Base-by-base conservation (phyloP, 495 filamentous ascomycete genomes). In the Penicillium egyptiacum region DNA sequence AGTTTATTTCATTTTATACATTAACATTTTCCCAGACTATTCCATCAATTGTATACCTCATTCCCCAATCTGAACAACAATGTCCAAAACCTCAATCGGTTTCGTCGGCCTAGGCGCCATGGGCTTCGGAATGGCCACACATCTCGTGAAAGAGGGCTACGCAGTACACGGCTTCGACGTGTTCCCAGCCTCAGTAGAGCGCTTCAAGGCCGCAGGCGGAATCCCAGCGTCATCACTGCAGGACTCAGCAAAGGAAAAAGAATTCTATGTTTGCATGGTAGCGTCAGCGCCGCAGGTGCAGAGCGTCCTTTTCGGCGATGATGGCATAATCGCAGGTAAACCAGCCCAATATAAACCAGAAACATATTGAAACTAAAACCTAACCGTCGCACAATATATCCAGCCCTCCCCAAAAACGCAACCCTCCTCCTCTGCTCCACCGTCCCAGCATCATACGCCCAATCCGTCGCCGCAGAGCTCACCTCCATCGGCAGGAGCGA, bases 101-200 rank as follows among this genome's bases (percentile, higher is more conserved):
- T 92, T 92, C 73, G 86, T 89, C 56, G 90, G 90, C 78, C 86
- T 94, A 7, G 90, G 90, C 60, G 89, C 90, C 74, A 94, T 92
- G 90, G 90, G 90, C 65, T 90, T 89, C 67, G 89, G 89, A 60
- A 93, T 92, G 88, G 89, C 90, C 62, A 87, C 84, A 39, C 81
- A 91, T 63, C 83, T 94, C 44, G 72, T 92, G 59, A 86, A 86
- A 63, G 72, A 83, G 42, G 85, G 84, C 55, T 88, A 87, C 66
- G 45, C 73, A 1, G 87, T 94, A 19, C 88, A 83, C 33, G 88
- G 87, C 46, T 94, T 84, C 67, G 90, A 94, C 65, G 81, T 92
- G 55, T 90, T 84, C 76, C 75, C 75, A 1, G 85, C 87, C n/a
- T 84, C 87, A 0, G 77, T 91, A n/a, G 81, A 87, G 44, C 81